Evolutionary conservation across 495 filamentous ascomycete genomes (phyloP), one percentile per base, ranked within the genome.

Genomic region (Beverwykella pulmonaria): DNA sequence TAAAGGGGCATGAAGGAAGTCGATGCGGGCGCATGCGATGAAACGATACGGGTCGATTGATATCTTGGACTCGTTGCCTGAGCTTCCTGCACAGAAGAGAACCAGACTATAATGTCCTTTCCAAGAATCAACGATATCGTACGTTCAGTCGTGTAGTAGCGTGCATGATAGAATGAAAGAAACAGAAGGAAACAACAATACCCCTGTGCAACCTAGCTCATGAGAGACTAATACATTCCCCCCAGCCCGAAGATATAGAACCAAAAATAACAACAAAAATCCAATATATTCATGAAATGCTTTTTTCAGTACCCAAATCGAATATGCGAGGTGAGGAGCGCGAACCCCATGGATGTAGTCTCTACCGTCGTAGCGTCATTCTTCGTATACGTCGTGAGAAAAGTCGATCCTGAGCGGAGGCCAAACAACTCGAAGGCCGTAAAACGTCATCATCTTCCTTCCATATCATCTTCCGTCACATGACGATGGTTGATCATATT

Each of bases 311-410:
- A 72, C 61, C 69, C 69, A 68, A 66, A 50, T 53, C 48, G 48
- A 63, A 69, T 54, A 72, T 69, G 65, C 65, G 65, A 68, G 65
- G 29, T 39, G 27, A 59, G 61, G 61, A 63, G 65, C 56, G 59
- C 57, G 69, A 54, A 64, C 69, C 65, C 69, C 66, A 48, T 72
- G 32, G 49, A 57, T 66, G 61, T 65, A 64, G 29, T 63, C 58
- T 73, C 68, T 73, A 71, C 71, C 41, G 57, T 75, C 73, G 71
- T 75, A 69, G 73, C 73, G 63, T 75, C 73, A 73, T 75, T 71
- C 70, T 73, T 75, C 73, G 68, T 73, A 71, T 73, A 57, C 70
- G 59, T 72, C 72, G 65, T 74, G 67, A 75, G 62, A 65, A 48
- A 29, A 44, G 49, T 64, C 57, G 54, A 67, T 62, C 59, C 59